Evolutionary conservation across 352 stramenopile species (phyloP), one percentile per base, ranked within the genome.

Genomic region (Phytophthora melonis): DNA sequence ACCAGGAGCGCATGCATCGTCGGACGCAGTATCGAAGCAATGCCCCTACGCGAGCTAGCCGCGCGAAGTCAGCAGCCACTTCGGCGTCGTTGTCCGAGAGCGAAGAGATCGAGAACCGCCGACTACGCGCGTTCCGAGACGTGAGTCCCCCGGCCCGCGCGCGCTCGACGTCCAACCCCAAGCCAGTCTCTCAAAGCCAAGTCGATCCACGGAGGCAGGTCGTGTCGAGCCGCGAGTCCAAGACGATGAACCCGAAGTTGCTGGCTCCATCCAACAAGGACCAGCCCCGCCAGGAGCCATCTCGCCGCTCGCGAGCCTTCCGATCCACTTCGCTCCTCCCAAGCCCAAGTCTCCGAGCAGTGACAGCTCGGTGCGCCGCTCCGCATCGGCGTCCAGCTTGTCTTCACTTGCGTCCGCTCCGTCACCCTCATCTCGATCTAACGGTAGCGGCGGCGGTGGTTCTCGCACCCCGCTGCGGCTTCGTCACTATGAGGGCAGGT

Each of bases 401-500:
- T 71, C 69, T 30, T 72, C 73, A 3, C 50, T 66, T 52, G 57
- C 23, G 49, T 76, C 72, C 8, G 49, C 49, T 32, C n/a, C 19
- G 1, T 58, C 52, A 14, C 55, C 19, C 11, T 62, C 52, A 18
- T 49, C 53, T 66, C 43, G 53, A 4, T 53, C 54, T n/a, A 47
- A 52, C 25, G 41, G 49, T 47, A 47, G 39, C 18, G 39, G 5
- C 21, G 41, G 49, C 18, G n/a, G 39, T 47, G 39, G 14, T 30
- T 47, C 68, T 21, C 32, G 63, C 19, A 73, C 66, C 10, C 78
- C 78, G 8, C 58, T 67, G 18, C 68, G 80, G 10, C 58, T 88
- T 39, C 75, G 78, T 23, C 73, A 85, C 45, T 66, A 66, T 39
- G 78, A 88, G 21, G 77, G 80, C 45, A 74, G 69, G 50, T 78